A percentile compares a stretch with the other conserved stretches of the same genome.
phyloP scores from a whole-genome alignment of 176 grass and related monocot genomes.

The Eremochloa ophiuroides region DNA sequence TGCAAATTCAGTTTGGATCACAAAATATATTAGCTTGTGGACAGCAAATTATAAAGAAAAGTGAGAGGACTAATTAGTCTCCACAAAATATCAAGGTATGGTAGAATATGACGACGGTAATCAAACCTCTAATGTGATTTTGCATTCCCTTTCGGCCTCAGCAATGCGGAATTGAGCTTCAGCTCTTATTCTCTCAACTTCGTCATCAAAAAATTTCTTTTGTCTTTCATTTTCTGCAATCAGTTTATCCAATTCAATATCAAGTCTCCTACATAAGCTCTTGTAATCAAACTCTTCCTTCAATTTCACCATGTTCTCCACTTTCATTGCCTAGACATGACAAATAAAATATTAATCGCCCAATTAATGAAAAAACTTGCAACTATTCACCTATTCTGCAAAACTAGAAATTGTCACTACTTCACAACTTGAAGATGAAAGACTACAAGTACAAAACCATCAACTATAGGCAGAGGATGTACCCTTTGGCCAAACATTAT shows the following conservation, averaged over 20 bases:
- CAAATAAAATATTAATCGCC: constrained; percentile 23
- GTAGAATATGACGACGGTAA: constrained; percentile 15
- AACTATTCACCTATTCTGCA: neutral
- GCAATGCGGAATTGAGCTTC: constrained; percentile 74
- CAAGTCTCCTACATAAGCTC: constrained; percentile 94
- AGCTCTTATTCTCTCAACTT: constrained; percentile 78
- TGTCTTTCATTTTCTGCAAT: constrained; percentile 98
- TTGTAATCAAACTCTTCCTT: constrained; percentile 99
- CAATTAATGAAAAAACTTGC: neutral
- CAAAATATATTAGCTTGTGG: neutral
- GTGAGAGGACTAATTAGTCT: neutral
- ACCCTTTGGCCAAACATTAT: constrained; percentile 99
- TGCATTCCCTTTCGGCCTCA: constrained; percentile 74
- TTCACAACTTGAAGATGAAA: neutral
- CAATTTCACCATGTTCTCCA: constrained; percentile 98
- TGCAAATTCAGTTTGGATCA: neutral
- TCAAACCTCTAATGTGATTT: constrained; percentile 69
- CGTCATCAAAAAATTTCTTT: constrained; percentile 82
- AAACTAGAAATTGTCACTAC: constrained; percentile 4
- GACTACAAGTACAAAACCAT: constrained; percentile 12
- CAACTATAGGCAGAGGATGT: constrained; percentile 11
- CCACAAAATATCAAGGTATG: constrained; percentile 8
- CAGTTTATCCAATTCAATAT: constrained; percentile 91
- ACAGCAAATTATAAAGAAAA: constrained; percentile 8
- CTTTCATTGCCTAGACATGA: constrained; percentile 88